A percentile compares a stretch with the other conserved stretches of the same genome.
These are phyloP conservation scores for Rhizophora mangle DNA, from an alignment of 345 rosid species.

Conservation along the genomic window DNA sequence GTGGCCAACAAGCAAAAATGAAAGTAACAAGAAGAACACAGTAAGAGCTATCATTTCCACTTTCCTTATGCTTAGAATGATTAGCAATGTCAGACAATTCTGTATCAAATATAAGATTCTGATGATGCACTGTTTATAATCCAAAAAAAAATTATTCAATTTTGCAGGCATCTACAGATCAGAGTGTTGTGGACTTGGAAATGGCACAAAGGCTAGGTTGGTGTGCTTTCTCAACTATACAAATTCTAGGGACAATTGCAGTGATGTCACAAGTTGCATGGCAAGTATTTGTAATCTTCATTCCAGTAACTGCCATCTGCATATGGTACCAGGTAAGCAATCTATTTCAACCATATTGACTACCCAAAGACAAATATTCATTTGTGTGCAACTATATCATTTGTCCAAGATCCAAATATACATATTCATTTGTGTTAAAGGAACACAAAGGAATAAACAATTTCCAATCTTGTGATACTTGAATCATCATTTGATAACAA, in stretches of 20 bases:
- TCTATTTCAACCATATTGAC: not conserved
- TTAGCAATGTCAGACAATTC: not conserved
- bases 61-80: not conserved
- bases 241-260: slow-evolving; percentile 70
- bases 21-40: not conserved
- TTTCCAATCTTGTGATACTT: too few relatives aligned
- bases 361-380: not conserved
- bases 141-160: slow-evolving; percentile 2
- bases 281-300: slow-evolving; percentile 92
- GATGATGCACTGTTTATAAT: not conserved
- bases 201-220: slow-evolving; percentile 73
- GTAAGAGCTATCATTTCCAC: not conserved
- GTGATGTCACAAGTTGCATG: slow-evolving; percentile 97
- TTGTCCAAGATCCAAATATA: too few relatives aligned
- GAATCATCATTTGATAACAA: too few relatives aligned
- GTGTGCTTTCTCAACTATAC: slow-evolving; percentile 90
- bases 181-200: slow-evolving; percentile 87
- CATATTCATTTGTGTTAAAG: too few relatives aligned
- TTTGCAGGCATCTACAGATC: slow-evolving; percentile 83
- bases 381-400: not conserved
- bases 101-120: not conserved
- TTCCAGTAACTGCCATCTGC: slow-evolving; percentile 93
- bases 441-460: too few relatives aligned
- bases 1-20: not conserved
- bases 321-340: slow-evolving; percentile 84